A percentile compares a stretch with the other conserved stretches of the same genome.
phyloP scores from a whole-genome alignment of 2,329 filamentous ascomycete species.

The Sclerotinia glacialis region DNA sequence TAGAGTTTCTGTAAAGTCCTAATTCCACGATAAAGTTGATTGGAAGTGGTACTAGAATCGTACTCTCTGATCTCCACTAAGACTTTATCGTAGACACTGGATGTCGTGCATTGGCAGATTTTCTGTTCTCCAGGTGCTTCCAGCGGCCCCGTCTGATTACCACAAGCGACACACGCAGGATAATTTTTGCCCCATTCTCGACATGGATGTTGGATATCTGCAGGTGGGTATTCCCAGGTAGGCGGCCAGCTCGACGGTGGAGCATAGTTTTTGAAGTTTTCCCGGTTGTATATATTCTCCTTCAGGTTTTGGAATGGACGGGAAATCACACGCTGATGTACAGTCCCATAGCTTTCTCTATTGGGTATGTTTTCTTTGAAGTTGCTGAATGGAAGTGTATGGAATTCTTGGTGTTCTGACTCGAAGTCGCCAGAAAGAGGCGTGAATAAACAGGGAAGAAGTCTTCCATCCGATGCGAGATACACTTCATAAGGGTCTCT shows the following conservation, averaged over 20 bases:
- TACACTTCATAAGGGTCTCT: constrained; percentile 14
- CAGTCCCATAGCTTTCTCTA: background rate
- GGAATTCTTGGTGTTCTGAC: background rate
- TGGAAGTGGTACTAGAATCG: background rate
- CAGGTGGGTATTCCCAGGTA: constrained; percentile 16
- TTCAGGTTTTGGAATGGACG: constrained; percentile 2
- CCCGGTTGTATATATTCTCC: background rate
- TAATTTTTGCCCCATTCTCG: constrained; percentile 11
- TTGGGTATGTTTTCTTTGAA: background rate
- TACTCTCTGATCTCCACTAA: constrained; percentile 12
- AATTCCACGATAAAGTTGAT: constrained; percentile 10
- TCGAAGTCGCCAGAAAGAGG: background rate
- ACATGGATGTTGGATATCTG: constrained; percentile 19
- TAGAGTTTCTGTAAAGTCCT: constrained; percentile 1
- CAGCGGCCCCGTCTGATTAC: background rate
- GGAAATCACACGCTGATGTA: too few species aligned
- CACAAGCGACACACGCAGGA: constrained; percentile 15
- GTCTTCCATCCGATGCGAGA: constrained; percentile 1
- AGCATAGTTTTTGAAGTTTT: constrained; percentile 1
- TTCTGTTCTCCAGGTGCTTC: background rate
- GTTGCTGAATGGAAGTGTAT: background rate
- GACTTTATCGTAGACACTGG: background rate
- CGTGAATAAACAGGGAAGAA: constrained; percentile 1
- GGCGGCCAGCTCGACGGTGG: constrained; percentile 3
- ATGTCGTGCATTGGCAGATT: constrained; percentile 1